Base-by-base conservation (phyloP, 78 protist species). In the Polysphondylium violaceum region DNA sequence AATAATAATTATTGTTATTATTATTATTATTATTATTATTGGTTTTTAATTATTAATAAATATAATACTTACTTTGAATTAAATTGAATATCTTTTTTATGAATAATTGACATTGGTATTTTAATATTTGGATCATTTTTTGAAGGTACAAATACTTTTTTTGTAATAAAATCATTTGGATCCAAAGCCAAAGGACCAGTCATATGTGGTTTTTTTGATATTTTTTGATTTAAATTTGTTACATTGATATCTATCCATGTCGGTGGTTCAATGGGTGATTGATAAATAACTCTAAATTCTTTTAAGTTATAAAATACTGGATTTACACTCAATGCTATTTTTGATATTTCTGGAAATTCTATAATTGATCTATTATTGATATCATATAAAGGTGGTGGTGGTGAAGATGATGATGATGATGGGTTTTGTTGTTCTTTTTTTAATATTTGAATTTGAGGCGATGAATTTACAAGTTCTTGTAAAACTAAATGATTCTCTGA, bases 21-120 rank as follows among this genome's bases (percentile, higher is more conserved):
- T 58, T 21, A 21, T n/a, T 68, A 23, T 6, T n/a, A 6, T 68
- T 11, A 71, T 44, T 19, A 50, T 47, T 16, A 9, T 25, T 9
- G 16, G n/a, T 31, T 43, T 47, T 3, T 19, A n/a, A 7, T 14
- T 31, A 44, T 2, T 53, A 51, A 56, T 31, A 6, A 14, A 31
- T 51, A 14, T 8, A 47, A 29, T 51, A 71, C 76, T 38, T 71
- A 71, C 76, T 41, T 55, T 3, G 64, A 47, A 55, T 56, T 31
- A 9, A 65, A 40, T 67, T 55, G 33, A 0, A 83, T 19, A 44
- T 83, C 74, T 11, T 59, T 67, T n/a, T 71, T 11, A 36, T 83
- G 43, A 4, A 60, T 40, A n/a, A 83, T n/a, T 33, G 91, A 69
- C 2, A 83, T 1, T 69, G 91, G 91, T 69, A 83, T 83, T n/a